Evolutionary conservation across 2,329 filamentous ascomycete species (phyloP), one percentile per base, ranked within the genome.

Genomic region (Stemphylium lycopersici): DNA sequence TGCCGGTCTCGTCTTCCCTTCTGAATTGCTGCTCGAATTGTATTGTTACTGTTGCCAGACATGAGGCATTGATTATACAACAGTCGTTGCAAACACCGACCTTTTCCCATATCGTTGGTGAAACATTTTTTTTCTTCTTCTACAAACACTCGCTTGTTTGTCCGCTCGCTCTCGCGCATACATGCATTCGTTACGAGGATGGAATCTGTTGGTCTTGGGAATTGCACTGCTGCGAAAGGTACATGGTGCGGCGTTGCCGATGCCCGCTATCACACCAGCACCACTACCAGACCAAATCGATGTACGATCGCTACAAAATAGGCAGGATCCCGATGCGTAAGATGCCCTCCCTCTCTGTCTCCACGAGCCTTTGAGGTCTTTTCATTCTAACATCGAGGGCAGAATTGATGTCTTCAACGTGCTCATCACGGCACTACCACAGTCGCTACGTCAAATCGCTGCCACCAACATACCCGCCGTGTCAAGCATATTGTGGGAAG

Each of bases 401-500:
- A 75, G 71, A 20, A 53, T 72, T n/a, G 71, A 70, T 3, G 61
- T 75, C 49, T 71, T 69, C 41, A 51, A 68, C 46, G 58, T 74
- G 22, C 66, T 75, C 20, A 62, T 75, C 11, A 75, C 70, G 15
- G 73, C 71, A 34, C 58, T 75, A 5, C 73, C 73, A 16, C 61
- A 63, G 18, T 75, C 70, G 29, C 59, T 75, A 11, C 70, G 71
- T 37, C 57, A 69, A 44, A 63, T 74, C 6, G 73, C 70, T 32
- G 72, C 70, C 12, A 75, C 73, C 2, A 72, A 75, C 33, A 47
- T 73, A 24, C 70, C 71, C 2, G 72, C 70, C 3, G 67, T 70
- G 2, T 75, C 73, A 6, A 69, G 68, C 48, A 70, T 75, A 6
- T 46, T 75, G 6, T 71, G 67, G 66, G 56, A 60, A 2, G 67